Conservation (phyloP, 169 alveolate species). For the Pseudocohnilembus persalinus region DNA sequence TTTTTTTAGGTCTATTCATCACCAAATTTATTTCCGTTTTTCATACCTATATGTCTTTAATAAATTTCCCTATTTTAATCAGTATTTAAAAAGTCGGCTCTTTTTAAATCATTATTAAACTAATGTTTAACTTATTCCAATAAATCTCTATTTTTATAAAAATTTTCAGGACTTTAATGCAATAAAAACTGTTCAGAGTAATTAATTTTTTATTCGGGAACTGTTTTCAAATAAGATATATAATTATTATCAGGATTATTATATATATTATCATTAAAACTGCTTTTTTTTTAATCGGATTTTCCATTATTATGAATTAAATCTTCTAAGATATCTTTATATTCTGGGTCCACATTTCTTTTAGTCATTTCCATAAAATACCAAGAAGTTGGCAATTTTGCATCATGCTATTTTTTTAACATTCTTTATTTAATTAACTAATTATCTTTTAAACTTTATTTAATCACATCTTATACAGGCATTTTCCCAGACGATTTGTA, state of each 20-base stretch:
- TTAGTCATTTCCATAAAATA: background rate
- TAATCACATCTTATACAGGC: background rate
- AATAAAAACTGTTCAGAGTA: background rate
- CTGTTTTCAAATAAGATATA: background rate
- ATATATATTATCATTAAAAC: too few relatives aligned
- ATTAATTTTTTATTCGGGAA: background rate
- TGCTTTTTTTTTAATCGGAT: too few relatives aligned
- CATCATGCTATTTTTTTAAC: background rate
- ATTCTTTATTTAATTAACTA: background rate
- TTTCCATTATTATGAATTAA: background rate
- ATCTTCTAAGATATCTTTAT: background rate
- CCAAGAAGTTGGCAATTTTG: background rate
- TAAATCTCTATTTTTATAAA: background rate
- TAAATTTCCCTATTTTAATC: background rate
- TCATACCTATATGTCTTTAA: background rate
- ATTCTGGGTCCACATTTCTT: background rate
- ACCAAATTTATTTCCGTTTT: background rate
- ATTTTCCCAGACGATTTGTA: background rate
- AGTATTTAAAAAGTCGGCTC: background rate
- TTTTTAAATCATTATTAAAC: background rate
- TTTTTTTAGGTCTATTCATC: background rate
- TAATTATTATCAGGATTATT: background rate
- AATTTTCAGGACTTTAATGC: background rate
- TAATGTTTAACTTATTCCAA: background rate
- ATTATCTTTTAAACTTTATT: background rate